Base-by-base conservation (phyloP, 176 grass and related monocot species). In the Tuctoria greenei region DNA sequence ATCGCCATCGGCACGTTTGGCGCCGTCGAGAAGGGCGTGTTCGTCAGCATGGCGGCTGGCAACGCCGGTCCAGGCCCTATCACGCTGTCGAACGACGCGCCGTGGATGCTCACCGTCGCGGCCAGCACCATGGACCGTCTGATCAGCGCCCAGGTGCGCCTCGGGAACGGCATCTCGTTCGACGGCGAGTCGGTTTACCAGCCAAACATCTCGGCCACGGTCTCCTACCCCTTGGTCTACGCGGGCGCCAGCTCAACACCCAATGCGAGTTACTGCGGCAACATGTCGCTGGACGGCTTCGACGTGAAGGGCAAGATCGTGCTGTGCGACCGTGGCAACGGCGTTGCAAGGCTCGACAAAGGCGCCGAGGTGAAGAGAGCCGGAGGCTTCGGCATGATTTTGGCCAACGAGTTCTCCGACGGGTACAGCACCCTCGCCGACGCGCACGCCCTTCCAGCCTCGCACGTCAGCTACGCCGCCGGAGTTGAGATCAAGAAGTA, bases 291-390 rank as follows among this genome's bases (percentile, higher is more conserved):
- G 3, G 74, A 83, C 51, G 79, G 79, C 61, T 0, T 72, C 0
- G 49, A 86, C n/a, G 86, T 91, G 31, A 84, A 49, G 72, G 92
- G 86, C 13, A 95, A 95, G 76, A 89, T 91, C 0, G 92, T 89
- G 4, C 36, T 89, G 11, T 95, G 92, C 51, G 58, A 75, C 1
- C 5, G 24, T 0, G 79, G 71, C 13, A 34, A 31, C 0, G 44
- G 14, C 36, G 24, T 81, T 10, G 6, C 13, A 24, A 66, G 51
- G 44, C 20, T 83, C 3, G 37, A 15, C 26, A 56, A 66, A 34
- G 61, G 59, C 0, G 61, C 43, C 6, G 80, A 62, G 26, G 79
- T 95, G 18, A 14, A 61, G 1, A 57, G 64, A 6, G 77, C 76
- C 7, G 83, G 92, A 38, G 92, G 72, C 24, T 49, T 23, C 66